Conservation (phyloP, 2,329 filamentous ascomycete species). For the Chaetomium globosum region DNA sequence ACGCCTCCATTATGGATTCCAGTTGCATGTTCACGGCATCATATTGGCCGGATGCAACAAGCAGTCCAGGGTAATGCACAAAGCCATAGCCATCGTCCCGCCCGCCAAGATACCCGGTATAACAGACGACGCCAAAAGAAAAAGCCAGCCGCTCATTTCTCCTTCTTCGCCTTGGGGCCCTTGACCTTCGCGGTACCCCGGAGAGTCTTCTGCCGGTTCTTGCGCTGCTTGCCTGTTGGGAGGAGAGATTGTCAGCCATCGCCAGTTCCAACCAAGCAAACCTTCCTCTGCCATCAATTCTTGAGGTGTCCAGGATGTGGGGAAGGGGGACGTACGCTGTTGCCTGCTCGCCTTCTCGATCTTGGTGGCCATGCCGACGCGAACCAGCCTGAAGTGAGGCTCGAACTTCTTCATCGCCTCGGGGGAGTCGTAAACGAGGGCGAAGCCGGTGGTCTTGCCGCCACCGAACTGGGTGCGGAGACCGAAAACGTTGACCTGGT, state of each 20-base stretch:
- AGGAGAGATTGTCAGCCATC: conserved; percentile 29
- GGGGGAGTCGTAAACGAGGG: conserved; percentile 95
- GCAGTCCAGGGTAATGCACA: conserved; percentile 44
- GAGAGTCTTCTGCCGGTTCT: conserved; percentile 99
- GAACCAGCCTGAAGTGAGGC: conserved; percentile 94
- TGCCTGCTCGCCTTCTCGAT: conserved; percentile 97
- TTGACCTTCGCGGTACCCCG: conserved; percentile 98
- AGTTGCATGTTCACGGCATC: conserved; percentile 34
- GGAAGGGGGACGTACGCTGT: conserved; percentile 78
- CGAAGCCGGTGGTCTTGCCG: conserved; percentile 99
- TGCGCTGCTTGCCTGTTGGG: conserved; percentile 94
- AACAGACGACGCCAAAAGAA: conserved; percentile 40
- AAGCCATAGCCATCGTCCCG: conserved; percentile 43
- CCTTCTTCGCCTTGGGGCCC: conserved; percentile 93
- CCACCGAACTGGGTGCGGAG: conserved; percentile 99
- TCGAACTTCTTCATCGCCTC: conserved; percentile 99
- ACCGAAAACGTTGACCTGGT: conserved; percentile 96
- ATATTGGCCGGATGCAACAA: conserved; percentile 35
- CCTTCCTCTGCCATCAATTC: background rate
- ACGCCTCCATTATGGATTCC: conserved; percentile 39
- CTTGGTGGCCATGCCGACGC: conserved; percentile 90
- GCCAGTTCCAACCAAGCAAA: background rate
- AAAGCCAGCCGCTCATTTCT: conserved; percentile 66
- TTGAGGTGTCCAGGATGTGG: background rate
- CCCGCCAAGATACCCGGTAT: conserved; percentile 39